Conservation (phyloP, 1,139 yeast species). For the Pichia norvegensis region DNA sequence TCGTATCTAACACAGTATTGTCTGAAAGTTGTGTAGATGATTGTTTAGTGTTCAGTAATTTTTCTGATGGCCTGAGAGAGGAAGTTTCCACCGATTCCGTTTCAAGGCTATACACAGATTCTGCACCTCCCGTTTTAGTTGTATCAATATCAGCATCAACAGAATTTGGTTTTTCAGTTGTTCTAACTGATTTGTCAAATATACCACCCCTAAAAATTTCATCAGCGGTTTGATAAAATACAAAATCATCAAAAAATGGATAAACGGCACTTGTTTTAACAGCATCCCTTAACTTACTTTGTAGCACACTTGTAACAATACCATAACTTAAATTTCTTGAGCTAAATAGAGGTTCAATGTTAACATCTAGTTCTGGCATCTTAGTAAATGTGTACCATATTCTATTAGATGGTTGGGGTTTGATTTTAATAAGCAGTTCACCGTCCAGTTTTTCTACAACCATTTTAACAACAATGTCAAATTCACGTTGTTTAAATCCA, state of each 20-base stretch:
- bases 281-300: conserved; percentile 70
- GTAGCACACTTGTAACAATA: conserved; percentile 72
- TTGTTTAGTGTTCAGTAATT: not conserved
- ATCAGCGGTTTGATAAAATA: conserved; percentile 52
- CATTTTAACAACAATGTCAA: conserved; percentile 67
- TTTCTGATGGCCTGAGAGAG: not conserved
- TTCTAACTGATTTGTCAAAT: conserved; percentile 48
- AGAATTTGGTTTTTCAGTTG: not conserved
- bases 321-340: conserved; percentile 72
- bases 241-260: conserved; percentile 85
- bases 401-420: conserved; percentile 86
- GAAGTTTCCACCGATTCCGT: not conserved
- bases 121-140: not conserved
- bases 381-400: conserved; percentile 83
- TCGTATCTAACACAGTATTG: not conserved
- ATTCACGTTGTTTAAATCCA: conserved; percentile 69
- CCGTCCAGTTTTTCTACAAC: conserved; percentile 67
- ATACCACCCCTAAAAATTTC: conserved; percentile 87
- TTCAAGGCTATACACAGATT: not conserved
- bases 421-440: conserved; percentile 56
- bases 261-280: conserved; percentile 70
- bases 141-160: not conserved
- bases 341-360: conserved; percentile 82
- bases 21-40: not conserved
- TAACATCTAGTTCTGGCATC: conserved; percentile 68